A percentile compares a stretch with the other conserved stretches of the same genome.
phyloP scores from a whole-genome alignment of 495 filamentous ascomycete species.

The Articulospora tetracladia region DNA sequence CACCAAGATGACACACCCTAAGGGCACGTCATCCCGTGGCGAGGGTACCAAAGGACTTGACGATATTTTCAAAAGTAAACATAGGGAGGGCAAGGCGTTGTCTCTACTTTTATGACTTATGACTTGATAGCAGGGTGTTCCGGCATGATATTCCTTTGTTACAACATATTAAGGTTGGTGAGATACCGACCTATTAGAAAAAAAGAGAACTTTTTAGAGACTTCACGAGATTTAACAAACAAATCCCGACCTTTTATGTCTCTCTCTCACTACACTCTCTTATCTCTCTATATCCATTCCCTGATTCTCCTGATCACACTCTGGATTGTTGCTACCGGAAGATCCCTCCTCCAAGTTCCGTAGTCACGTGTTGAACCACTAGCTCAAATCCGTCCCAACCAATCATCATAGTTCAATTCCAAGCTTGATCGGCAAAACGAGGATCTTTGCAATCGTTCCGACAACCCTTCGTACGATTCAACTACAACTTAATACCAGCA shows the following conservation, averaged over 20 bases:
- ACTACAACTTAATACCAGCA: neutral
- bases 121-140: neutral
- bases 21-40: neutral
- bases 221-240: too few species aligned
- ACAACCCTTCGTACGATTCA: neutral
- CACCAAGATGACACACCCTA: neutral
- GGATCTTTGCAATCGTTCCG: slow-evolving; percentile 5
- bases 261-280: neutral
- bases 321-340: too few species aligned
- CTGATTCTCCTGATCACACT: too few species aligned
- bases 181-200: too few species aligned
- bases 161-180: too few species aligned
- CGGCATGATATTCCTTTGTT: neutral
- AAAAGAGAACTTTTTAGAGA: too few species aligned
- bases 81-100: slow-evolving; percentile 3
- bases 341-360: neutral
- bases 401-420: slow-evolving; percentile 18
- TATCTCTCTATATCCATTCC: neutral
- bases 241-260: too few species aligned
- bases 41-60: neutral
- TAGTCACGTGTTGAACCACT: neutral
- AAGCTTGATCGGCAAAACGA: slow-evolving; percentile 11
- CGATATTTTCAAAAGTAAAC: neutral
- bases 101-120: slow-evolving; percentile 1
- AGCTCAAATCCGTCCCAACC: slow-evolving; percentile 5